Evolutionary conservation across 106 monocot genomes (phyloP).

Genomic region (Posidonia australis): DNA sequence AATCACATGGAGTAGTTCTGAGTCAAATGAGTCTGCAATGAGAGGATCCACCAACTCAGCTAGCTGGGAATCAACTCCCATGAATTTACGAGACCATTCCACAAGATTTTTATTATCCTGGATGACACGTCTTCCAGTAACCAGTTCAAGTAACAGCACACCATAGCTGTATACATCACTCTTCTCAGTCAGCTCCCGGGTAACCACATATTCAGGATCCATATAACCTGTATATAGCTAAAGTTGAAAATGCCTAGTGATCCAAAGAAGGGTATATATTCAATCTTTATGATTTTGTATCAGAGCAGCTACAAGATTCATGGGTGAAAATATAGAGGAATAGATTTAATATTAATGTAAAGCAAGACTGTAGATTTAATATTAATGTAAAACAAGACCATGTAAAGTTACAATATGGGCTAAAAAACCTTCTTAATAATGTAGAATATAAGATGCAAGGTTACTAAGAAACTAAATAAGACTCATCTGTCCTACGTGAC

Average conservation of each 20-base stretch:
- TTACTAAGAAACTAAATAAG: no score
- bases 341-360: neutral
- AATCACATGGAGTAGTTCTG: conserved; percentile 53
- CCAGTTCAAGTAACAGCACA: conserved; percentile 63
- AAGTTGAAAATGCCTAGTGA: neutral
- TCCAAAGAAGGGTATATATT: neutral
- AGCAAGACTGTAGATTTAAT: no score
- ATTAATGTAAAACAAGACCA: no score
- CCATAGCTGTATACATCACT: conserved; percentile 95
- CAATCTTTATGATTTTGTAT: no score
- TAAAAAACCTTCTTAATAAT: no score
- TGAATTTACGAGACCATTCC: conserved; percentile 64
- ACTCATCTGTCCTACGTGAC: no score
- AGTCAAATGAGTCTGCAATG: conserved; percentile 37
- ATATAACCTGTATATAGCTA: conserved; percentile 49
- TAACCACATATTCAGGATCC: conserved; percentile 96
- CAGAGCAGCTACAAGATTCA: no score
- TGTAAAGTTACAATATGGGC: no score
- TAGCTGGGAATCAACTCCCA: conserved; percentile 23
- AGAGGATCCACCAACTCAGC: conserved; percentile 54
- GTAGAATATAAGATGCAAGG: no score
- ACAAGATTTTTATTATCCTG: conserved; percentile 71
- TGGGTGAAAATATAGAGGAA: no score
- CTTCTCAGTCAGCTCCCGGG: conserved; percentile 80
- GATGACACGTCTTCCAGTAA: conserved; percentile 74